phyloP scores from a whole-genome alignment of 2,329 filamentous ascomycete genomes.

The Aspergillus flavus region DNA sequence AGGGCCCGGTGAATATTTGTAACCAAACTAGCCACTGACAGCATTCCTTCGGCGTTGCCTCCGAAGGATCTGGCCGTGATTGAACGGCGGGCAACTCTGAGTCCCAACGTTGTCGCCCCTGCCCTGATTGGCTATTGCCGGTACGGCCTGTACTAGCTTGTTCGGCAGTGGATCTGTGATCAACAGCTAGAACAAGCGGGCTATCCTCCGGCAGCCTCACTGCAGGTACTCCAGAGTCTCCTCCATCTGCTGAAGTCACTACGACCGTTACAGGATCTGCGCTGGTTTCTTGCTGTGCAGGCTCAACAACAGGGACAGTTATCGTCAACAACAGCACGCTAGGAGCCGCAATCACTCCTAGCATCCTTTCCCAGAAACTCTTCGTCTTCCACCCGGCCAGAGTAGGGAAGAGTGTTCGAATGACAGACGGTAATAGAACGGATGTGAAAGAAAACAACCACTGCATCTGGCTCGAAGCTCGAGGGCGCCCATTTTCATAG shows the following conservation, averaged over 20 bases:
- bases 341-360: conserved; percentile 82
- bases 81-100: conserved; percentile 43
- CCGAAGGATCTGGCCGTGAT: conserved; percentile 21
- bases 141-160: conserved; percentile 11
- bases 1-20: conserved; percentile 83
- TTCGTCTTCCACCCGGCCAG: conserved; percentile 81
- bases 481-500: conserved; percentile 44
- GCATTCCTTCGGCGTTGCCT: conserved; percentile 62
- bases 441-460: conserved; percentile 84
- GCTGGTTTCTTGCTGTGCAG: conserved; percentile 55
- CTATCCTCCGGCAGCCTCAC: conserved; percentile 42
- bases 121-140: conserved; percentile 21
- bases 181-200: conserved; percentile 31
- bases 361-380: conserved; percentile 76
- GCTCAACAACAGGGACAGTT: conserved; percentile 88
- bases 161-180: conserved; percentile 13
- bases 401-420: conserved; percentile 82
- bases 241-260: conserved; percentile 26
- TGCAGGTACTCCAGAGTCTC: conserved; percentile 24
- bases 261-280: conserved; percentile 40
- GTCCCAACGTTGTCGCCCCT: conserved; percentile 33
- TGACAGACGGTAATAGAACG: conserved; percentile 70
- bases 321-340: conserved; percentile 88
- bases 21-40: conserved; percentile 86
- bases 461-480: conserved; percentile 49